Evolutionary conservation across 106 monocot species (phyloP), one percentile per base, ranked within the genome.

Genomic region (Apostasia shenzhenica): DNA sequence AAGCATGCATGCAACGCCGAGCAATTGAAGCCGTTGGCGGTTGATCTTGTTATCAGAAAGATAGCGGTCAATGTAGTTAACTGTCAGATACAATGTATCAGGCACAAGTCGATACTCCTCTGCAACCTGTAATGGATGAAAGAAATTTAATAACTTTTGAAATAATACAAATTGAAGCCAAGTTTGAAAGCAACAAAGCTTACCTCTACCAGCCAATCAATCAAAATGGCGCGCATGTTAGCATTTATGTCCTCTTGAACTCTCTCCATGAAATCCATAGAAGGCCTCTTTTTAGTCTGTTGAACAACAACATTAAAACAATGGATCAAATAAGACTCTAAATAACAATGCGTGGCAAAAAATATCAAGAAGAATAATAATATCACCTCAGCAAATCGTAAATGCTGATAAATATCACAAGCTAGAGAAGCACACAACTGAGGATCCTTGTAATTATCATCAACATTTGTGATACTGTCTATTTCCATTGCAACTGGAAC

Each of bases 101-200:
- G 93, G 88, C 41, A 88, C 89, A 50, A 93, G 81, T 38, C 93
- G 72, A 51, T 93, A 93, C 76, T 93, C 89, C 63, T 93, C 93
- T 46, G 86, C 76, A 68, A 93, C 93, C 93, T 93, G 64, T 10
- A 70, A 59, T 61, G 26, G 2, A 38, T 1, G 4, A 73, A 0
- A 8, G 71, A 46, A 45, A 47, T 38, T 3, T 51, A 51, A 5
- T 1, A 68, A 40, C 26, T 2, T 14, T 8, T 45, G 13, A 2
- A 11, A 66, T 11, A 57, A 14, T 47, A 12, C 5, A 12, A 65
- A 49, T 55, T 6, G 0, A 26, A 55, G 5, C 5, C 43, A 5
- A 10, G 12, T 11, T 2, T 65, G 4, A 72, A 37, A 5, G 14
- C 1, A 63, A 41, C n/a, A 9, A 70, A 54, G 14, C 53, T 51